Base-by-base conservation (phyloP, 495 filamentous ascomycete species). In the Aspergillus ostianus region DNA sequence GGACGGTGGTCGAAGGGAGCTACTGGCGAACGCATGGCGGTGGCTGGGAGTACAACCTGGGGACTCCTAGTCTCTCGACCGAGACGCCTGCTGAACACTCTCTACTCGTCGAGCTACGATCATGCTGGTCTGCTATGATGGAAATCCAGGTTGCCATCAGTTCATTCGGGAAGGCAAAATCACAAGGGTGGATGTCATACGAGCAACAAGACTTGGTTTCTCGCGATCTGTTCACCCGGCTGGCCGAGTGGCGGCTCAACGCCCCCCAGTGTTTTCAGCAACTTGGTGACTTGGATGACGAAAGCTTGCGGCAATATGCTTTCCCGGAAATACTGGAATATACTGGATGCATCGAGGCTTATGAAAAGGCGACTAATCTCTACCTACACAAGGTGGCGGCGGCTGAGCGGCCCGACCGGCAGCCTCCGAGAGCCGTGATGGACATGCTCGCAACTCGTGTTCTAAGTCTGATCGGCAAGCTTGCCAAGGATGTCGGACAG, bases 21-120 rank as follows among this genome's bases (percentile, higher is more conserved):
- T 77, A 77, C 50, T 77, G 75, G 75, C 67, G 66, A 57, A 74
- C 72, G 1, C 64, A 72, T 19, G 72, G 70, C 9, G 73, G 75
- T 18, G 75, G 72, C 9, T 77, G 73, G 73, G 75, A 77, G 59
- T 76, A 76, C 53, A 76, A 77, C 54, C 62, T 75, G 7, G 72
- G 73, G 9, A 76, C 67, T 0, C 72, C 73, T 0, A 76, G 72
- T 51, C 47, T 75, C 9, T 70, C 66, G 0, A 41, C 65, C 4
- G 57, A 67, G 3, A 20, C 58, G 2, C 60, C 61, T 1, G 64
- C 69, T 0, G 67, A 73, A 52, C 63, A 73, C n/a, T 61, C 59
- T 0, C 59, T 64, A 5, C 57, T 77, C n/a, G 57, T 69, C 6
- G 72, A 75, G 46, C 59, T 78, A 0, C 72, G 73, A 8, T 53